Evolutionary conservation across 495 filamentous ascomycete genomes (phyloP), one percentile per base, ranked within the genome.

Genomic region (Monascus purpureus): DNA sequence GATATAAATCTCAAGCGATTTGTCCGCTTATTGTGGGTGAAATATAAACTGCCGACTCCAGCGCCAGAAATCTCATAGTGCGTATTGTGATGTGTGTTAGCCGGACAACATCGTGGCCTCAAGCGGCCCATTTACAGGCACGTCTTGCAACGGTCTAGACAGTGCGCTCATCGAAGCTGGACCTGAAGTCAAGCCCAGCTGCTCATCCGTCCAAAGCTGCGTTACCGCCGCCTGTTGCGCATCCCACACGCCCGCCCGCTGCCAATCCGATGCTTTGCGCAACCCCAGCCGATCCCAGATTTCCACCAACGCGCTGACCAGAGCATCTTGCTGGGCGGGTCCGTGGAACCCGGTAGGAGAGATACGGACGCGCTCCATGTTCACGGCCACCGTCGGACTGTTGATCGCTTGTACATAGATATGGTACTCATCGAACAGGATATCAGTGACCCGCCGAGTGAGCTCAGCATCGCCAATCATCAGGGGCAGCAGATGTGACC

Each of bases 341-440:
- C 72, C 73, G 49, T 97, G 90, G 22, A 92, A 92, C 0, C 92
- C 92, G 8, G 90, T 97, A 0, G 90, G 90, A 6, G 90, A 96
- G 52, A 97, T 81, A 41, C 90, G 78, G 31, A 97, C 70, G 18
- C 90, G 79, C 59, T 97, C 90, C 61, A 96, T 83, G 11, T 92
- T 92, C 4, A 88, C 81, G 2, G 90, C 92, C 1, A 97, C 90
- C 33, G 90, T 97, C 5, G 90, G 90, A 59, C 95, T 96, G 62
- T 97, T 97, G 68, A 97, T 96, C 34, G 83, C 83, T 58, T 97
- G 90, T 9, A 97, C 90, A 48, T 97, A 96, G 55, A 97, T 96
- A 28, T 73, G 73, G 56, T 90, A 77, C 36, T 90, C 74, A 38
- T 82, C 74, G 7, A 97, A 65, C 6, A 94, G 74, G 49, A 86